Base-by-base conservation (phyloP, 768 basidiomycete species). In the Saitozyma podzolica region DNA sequence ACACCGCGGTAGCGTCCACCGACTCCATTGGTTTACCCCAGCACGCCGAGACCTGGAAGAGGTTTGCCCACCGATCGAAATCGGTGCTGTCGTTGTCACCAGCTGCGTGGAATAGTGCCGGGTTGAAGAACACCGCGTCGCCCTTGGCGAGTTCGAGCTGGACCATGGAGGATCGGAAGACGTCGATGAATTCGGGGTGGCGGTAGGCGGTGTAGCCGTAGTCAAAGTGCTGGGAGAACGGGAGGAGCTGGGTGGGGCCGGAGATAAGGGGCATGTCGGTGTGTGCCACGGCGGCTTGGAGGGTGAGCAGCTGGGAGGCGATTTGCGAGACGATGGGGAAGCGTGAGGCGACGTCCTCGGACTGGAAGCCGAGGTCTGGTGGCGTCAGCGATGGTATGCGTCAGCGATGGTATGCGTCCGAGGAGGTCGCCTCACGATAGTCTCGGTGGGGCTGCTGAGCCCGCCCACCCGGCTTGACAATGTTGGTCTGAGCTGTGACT, bases 121-220 rank as follows among this genome's bases (percentile, higher is more conserved):
- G 66, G 43, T 68, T 68, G 63, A 68, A 68, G 55, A 64, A 64
- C 10, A 64, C 20, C 19, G 59, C 66, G 47, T 68, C 66, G n/a
- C 66, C 66, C 14, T 16, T 40, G 8, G 50, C 37, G 40, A 68
- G 63, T 19, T 29, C 40, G 8, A 61, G 42, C 48, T 68, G 66
- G 40, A 58, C 37, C 63, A 61, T 54, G 16, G 19, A n/a, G 6
- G 14, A 14, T 8, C 54, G 0, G 58, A 61, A 45, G 13, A 49
- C 39, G 16, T 57, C 39, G 16, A 61, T 48, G 59, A 54, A 68
- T 39, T 64, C 63, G 8, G 48, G 62, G 8, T 47, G 54, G 9
- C 54, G 42, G 47, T 49, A 61, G 9, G 53, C 54, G 17, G 61
- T 29, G 60, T 64, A 68, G 39, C 66, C 66, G 13, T 63, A 20